Conservation (phyloP, 2,329 filamentous ascomycete species). For the Pseudogymnoascus sp. region DNA sequence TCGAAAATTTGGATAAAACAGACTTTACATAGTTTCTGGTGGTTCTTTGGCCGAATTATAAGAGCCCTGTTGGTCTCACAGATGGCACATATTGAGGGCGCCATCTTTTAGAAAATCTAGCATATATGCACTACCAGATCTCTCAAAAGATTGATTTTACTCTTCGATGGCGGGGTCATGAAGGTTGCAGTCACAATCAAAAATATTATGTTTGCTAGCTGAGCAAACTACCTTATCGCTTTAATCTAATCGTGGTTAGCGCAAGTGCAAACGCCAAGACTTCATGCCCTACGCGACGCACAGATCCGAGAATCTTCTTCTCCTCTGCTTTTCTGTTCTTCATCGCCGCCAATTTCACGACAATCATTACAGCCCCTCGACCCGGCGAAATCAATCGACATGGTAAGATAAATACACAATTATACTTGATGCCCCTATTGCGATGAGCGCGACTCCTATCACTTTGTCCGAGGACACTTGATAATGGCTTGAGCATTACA, state of each 20-base stretch:
- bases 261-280: conserved; percentile 20
- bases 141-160: conserved; percentile 5
- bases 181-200: conserved; percentile 11
- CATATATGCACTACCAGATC: conserved; percentile 11
- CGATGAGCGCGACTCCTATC: conserved; percentile 27
- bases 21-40: conserved; percentile 80
- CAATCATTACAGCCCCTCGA: conserved; percentile 34
- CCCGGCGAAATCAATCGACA: conserved; percentile 44
- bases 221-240: conserved; percentile 12
- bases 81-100: conserved; percentile 64
- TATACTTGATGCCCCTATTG: conserved; percentile 13
- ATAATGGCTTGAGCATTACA: conserved; percentile 52
- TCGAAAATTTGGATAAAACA: conserved; percentile 89
- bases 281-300: conserved; percentile 15
- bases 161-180: neutral
- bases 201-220: conserved; percentile 14
- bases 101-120: conserved; percentile 44
- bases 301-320: conserved; percentile 22
- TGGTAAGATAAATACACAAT: conserved; percentile 46
- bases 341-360: conserved; percentile 37
- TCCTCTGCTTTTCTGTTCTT: conserved; percentile 24
- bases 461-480: conserved; percentile 26
- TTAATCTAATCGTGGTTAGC: conserved; percentile 9
- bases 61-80: conserved; percentile 73
- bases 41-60: conserved; percentile 89